Conservation (phyloP, 75 land plant genomes). For the Picea glauca region DNA sequence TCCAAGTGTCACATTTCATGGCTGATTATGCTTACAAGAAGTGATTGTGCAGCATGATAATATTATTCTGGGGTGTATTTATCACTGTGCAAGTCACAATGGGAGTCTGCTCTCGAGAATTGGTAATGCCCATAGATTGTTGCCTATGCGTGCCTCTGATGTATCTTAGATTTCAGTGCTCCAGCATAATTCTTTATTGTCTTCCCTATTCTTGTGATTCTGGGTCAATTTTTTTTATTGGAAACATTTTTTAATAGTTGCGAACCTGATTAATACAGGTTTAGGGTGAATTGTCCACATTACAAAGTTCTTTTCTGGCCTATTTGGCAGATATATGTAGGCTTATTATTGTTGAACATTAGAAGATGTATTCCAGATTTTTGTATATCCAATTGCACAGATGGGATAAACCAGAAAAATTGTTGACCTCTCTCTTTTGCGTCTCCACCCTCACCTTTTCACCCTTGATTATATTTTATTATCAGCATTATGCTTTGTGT, state of each 20-base stretch:
- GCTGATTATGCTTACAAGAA: slow-evolving; percentile 2
- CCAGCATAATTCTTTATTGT: slow-evolving; percentile 13
- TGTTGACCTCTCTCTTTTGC: not conserved
- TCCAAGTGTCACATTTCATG: not conserved
- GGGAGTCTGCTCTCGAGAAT: slow-evolving; percentile 5
- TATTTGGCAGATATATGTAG: slow-evolving; percentile 8
- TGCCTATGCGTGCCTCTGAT: not conserved
- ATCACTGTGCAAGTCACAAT: slow-evolving; percentile 2
- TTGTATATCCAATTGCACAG: not conserved
- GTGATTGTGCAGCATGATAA: not conserved
- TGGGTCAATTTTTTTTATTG: slow-evolving; percentile 6
- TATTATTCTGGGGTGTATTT: not conserved
- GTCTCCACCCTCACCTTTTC: not conserved
- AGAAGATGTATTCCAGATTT: slow-evolving; percentile 2
- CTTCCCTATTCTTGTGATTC: slow-evolving; percentile 13
- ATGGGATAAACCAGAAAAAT: not conserved
- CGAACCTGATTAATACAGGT: not conserved
- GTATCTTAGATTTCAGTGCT: slow-evolving; percentile 7
- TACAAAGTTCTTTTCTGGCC: not conserved
- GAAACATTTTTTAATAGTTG: slow-evolving; percentile 7
- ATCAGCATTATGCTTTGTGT: not conserved
- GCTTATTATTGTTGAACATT: not conserved
- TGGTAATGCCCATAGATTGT: slow-evolving; percentile 2
- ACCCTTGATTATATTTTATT: not conserved
- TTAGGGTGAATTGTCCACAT: not conserved